A percentile compares a stretch with the other conserved stretches of the same genome.
Evolutionary conservation across 345 rosid species (phyloP).

Genomic region (Anastatica hierochuntica): DNA sequence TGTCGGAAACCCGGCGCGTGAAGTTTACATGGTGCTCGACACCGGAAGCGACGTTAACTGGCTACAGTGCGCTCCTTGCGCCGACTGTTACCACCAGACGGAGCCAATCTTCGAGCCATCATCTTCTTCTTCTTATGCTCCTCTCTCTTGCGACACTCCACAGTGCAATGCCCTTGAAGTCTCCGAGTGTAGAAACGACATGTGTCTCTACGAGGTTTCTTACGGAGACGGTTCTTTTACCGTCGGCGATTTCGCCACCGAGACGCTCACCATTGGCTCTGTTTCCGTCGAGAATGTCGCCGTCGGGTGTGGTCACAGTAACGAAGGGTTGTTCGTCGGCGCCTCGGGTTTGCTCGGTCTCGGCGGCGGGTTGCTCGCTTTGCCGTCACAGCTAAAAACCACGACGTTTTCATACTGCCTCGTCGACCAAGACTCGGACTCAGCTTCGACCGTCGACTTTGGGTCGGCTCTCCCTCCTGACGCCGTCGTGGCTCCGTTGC

Average conservation of each 20-base stretch:
- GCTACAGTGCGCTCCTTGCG: slow-evolving; percentile 87
- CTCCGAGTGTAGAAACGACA: slow-evolving; percentile 52
- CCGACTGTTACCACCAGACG: slow-evolving; percentile 75
- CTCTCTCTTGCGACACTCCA: slow-evolving; percentile 47
- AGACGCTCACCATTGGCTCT: slow-evolving; percentile 60
- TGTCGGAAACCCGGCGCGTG: slow-evolving; percentile 69
- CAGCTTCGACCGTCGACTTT: slow-evolving; percentile 66
- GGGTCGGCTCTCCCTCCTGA: slow-evolving; percentile 28
- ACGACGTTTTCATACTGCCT: slow-evolving; percentile 69
- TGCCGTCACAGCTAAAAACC: slow-evolving; percentile 67
- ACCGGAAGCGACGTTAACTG: slow-evolving; percentile 86
- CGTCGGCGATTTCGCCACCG: slow-evolving; percentile 73
- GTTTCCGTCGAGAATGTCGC: slow-evolving; percentile 44
- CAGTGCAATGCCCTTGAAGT: slow-evolving; percentile 61
- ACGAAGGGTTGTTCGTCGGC: slow-evolving; percentile 67
- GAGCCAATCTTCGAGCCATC: slow-evolving; percentile 81
- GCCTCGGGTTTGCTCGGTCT: slow-evolving; percentile 89
- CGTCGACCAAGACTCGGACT: slow-evolving; percentile 79
- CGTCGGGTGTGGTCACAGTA: slow-evolving; percentile 86
- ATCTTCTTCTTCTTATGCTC: slow-evolving; percentile 49
- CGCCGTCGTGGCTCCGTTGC: slow-evolving; percentile 55
- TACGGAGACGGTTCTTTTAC: slow-evolving; percentile 93
- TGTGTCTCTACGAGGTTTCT: slow-evolving; percentile 75
- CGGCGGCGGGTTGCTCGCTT: slow-evolving; percentile 72
- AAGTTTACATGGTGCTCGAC: slow-evolving; percentile 66